Evolutionary conservation across 1,284 basidiomycete species (phyloP).

Genomic region (Trichosporon sp.): DNA sequence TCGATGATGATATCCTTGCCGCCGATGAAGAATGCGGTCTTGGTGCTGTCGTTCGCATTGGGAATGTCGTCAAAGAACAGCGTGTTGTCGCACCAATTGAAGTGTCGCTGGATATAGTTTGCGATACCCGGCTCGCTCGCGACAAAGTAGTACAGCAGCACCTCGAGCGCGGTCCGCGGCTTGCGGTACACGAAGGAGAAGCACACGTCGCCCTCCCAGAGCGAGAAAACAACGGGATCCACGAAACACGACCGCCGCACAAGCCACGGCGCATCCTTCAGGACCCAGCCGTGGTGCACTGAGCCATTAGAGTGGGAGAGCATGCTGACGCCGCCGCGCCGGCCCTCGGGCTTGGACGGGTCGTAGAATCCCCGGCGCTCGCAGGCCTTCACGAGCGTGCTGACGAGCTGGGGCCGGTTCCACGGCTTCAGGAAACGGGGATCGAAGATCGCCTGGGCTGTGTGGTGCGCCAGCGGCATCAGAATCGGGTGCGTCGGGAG

Average conservation of each 20-base stretch:
- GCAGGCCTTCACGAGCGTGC: constrained; percentile 66
- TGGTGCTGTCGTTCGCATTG: constrained; percentile 62
- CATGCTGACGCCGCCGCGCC: constrained; percentile 66
- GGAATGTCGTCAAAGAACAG: constrained; percentile 88
- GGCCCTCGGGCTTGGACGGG: constrained; percentile 7
- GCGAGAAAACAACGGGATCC: constrained; percentile 78
- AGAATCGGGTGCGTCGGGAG: constrained; percentile 73
- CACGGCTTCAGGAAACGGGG: constrained; percentile 70
- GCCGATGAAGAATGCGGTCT: constrained; percentile 70
- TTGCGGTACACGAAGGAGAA: constrained; percentile 81
- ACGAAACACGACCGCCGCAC: constrained; percentile 77
- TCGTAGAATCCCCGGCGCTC: constrained; percentile 65
- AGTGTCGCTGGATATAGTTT: constrained; percentile 72
- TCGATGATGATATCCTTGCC: constrained; percentile 78
- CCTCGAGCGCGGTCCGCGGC: constrained; percentile 68
- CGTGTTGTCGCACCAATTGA: constrained; percentile 78
- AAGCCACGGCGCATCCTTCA: constrained; percentile 74
- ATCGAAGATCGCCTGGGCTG: constrained; percentile 81
- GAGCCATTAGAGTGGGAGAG: constrained; percentile 78
- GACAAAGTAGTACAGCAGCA: constrained; percentile 82
- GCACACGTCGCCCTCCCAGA: constrained; percentile 89
- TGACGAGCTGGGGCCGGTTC: constrained; percentile 64
- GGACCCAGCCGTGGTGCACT: constrained; percentile 59
- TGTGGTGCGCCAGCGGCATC: constrained; percentile 77
- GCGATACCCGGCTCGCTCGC: constrained; percentile 81